Evolutionary conservation across 768 basidiomycete species (phyloP), one percentile per base, ranked within the genome.

Genomic region (Termitomyces sp.): DNA sequence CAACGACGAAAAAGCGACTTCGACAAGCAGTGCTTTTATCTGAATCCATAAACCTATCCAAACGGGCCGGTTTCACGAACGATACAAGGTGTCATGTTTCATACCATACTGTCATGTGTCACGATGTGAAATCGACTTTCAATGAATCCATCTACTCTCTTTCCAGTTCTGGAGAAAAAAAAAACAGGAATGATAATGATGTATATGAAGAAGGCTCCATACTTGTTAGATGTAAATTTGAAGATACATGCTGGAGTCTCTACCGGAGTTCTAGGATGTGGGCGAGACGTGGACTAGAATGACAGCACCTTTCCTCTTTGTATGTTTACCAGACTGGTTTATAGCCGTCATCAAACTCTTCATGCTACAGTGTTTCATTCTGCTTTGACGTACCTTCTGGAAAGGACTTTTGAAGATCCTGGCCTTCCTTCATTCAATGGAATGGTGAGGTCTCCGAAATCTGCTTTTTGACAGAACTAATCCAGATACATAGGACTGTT

Each of bases 1-100:
- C 65, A 81, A 70, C 36, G 82, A 68, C 14, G 84, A 80, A 66
- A 86, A 84, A 0, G 80, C 83, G 2, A 84, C 83, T 54, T 84
- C 86, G n/a, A 84, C 74, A 16, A 86, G 68, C 16, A 81, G 75
- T 22, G 81, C 68, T 51, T 77, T 72, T 62, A 16, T 36, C 5
- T 16, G 35, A 36, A 4, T 36, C 35, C 84, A 81, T 6, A 80
- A 36, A 4, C 12, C 35, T 83, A 81, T 6, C 80, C 77, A 69
- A 81, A 76, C 35, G 2, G 13, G 35, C 14, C 30, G 68, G 66
- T 8, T 64, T 58, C 33, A 65, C 61, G 58, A 69, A 40, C 7
- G 69, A 20, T 72, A 66, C 24, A 69, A 71, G 26, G 73, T 68
- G 22, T 59, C 18, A 73, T 65, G 0, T 60, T 59, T 35, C 64